Evolutionary conservation across 208 protist species (phyloP), one percentile per base, ranked within the genome.

Genomic region (Leishmania mexicana): DNA sequence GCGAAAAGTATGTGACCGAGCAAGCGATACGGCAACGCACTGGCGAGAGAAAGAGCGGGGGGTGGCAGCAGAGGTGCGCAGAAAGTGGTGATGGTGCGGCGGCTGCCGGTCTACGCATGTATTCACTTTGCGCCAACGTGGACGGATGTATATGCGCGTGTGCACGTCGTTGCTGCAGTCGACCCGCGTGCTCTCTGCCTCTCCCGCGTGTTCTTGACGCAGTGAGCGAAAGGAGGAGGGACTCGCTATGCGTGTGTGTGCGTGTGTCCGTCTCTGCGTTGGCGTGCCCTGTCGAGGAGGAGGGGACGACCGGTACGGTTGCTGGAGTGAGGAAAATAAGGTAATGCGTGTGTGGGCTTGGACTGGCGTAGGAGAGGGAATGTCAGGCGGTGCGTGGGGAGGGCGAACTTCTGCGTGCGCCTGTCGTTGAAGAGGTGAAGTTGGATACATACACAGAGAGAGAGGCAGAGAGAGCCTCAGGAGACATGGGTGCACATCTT

Each of bases 41-140:
- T 40, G 70, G 0, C 13, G 45, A 73, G 11, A 24, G 4, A 35
- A 73, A 35, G 0, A 38, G 73, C 28, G 76, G 42, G 35, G 35
- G 17, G 31, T 70, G 35, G 35, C 13, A 31, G 79, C 70, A 72
- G 31, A 80, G 40, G 83, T 73, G 72, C 78, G n/a, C 35, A 81
- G 54, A 88, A 79, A 49, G 83, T 28, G 3, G 21, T 45, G 51
- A 79, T 40, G 28, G 15, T 17, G 62, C 62, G 0, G 62, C 31
- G 31, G 62, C 28, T 17, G 62, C 31, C 31, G 3, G 15, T 40
- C 62, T 6, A 35, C 13, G 3, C 13, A 21, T 13, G 31, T 42
- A 19, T 68, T 40, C 31, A 10, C 28, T 35, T 42, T 17, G 60
- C 54, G 38, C 40, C 64, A 47, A 64, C 51, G 35, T 73, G 42